Conservation (phyloP, 306 rosid species). For the Senna siamea region DNA sequence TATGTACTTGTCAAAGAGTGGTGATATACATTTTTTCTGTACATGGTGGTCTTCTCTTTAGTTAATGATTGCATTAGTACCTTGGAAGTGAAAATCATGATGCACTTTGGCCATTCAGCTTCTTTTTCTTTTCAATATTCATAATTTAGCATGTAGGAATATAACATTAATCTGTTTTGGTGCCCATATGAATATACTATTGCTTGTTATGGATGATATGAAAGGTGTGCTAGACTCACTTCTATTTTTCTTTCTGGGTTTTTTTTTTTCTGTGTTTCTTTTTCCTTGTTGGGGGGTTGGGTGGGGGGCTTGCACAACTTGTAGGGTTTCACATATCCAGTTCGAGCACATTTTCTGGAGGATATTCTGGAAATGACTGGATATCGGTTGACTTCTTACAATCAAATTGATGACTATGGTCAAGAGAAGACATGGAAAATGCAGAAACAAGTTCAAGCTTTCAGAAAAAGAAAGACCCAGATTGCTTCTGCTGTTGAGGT, state of each 20-base stretch:
- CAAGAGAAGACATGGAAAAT: slow-evolving; percentile 90
- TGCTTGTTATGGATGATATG: slow-evolving; percentile 14
- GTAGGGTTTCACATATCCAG: slow-evolving; percentile 95
- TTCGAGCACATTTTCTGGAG: slow-evolving; percentile 80
- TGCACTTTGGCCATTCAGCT: slow-evolving; percentile 25
- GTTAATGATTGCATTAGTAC: slow-evolving; percentile 26
- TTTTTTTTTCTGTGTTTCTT: background rate
- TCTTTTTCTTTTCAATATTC: background rate
- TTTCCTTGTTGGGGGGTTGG: background rate
- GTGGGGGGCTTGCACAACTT: slow-evolving; percentile 27
- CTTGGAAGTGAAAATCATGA: slow-evolving; percentile 5
- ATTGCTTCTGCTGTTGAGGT: slow-evolving; percentile 93
- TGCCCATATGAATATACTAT: background rate
- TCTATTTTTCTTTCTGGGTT: slow-evolving; percentile 37
- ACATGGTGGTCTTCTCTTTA: no score
- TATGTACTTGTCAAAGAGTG: slow-evolving; percentile 18
- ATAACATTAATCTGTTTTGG: slow-evolving; percentile 23
- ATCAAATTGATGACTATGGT: slow-evolving; percentile 95
- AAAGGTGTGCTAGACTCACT: slow-evolving; percentile 19
- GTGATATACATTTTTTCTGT: slow-evolving; percentile 27
- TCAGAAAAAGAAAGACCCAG: slow-evolving; percentile 85
- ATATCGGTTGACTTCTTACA: slow-evolving; percentile 72
- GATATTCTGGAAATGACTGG: slow-evolving; percentile 77
- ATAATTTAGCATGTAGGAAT: background rate
- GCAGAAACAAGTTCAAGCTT: slow-evolving; percentile 81